Percentiles rank a stretch among this genome's conserved stretches.
Evolutionary conservation across 495 filamentous ascomycete species (phyloP).

Genomic region (Annulohypoxylon maeteangense): DNA sequence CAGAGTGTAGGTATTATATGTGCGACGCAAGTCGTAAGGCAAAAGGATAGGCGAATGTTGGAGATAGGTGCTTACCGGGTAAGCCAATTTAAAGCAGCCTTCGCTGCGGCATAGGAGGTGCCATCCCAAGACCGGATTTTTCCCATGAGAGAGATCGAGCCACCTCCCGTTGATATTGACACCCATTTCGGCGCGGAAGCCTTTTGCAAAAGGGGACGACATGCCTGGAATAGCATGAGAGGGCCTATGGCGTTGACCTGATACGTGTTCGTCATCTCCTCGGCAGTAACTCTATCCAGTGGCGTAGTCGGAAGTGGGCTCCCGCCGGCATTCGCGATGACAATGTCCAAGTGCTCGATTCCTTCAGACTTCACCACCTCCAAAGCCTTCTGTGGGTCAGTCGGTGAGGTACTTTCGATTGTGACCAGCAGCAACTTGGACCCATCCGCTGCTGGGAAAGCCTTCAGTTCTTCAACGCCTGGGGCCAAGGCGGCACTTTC

Average conservation of each 20-base stretch:
- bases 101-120: constrained; percentile 30
- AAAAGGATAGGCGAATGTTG: neutral
- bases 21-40: neutral
- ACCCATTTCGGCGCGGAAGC: constrained; percentile 50
- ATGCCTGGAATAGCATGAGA: constrained; percentile 59
- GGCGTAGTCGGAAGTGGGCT: constrained; percentile 30
- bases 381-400: constrained; percentile 46
- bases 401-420: constrained; percentile 51
- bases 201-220: constrained; percentile 49
- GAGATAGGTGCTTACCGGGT: constrained; percentile 20
- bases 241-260: constrained; percentile 54
- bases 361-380: constrained; percentile 41
- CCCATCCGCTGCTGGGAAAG: constrained; percentile 46
- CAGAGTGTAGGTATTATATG: neutral
- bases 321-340: constrained; percentile 61
- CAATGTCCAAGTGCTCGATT: constrained; percentile 57
- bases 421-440: constrained; percentile 54
- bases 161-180: constrained; percentile 49
- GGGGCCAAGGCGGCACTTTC: constrained; percentile 20
- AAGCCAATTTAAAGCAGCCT: constrained; percentile 15
- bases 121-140: constrained; percentile 29
- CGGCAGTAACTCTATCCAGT: constrained; percentile 38
- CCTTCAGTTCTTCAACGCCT: constrained; percentile 31
- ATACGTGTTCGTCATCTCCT: constrained; percentile 49
- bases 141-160: constrained; percentile 45